Conservation (phyloP, 2,329 filamentous ascomycete species). For the Colletotrichum destructivum region DNA sequence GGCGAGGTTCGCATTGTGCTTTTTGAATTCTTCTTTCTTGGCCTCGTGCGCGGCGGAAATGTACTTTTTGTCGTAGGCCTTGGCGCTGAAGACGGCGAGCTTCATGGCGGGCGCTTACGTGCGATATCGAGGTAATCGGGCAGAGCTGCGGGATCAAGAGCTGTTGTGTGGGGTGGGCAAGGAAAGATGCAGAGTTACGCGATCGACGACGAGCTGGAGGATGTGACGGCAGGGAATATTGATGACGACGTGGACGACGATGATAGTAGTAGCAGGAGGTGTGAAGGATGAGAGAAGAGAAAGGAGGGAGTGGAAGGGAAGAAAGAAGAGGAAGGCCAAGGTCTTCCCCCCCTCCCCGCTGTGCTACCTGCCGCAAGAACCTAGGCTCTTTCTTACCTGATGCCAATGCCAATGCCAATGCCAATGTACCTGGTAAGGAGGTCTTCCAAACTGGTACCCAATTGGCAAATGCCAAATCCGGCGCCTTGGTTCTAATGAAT, state of each 20-base stretch:
- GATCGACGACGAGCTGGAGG: not conserved
- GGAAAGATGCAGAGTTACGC: no score
- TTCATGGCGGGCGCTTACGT: slow-evolving; percentile 59
- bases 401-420: not conserved
- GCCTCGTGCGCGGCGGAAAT: slow-evolving; percentile 57
- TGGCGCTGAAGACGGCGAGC: slow-evolving; percentile 75
- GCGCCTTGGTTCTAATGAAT: not conserved
- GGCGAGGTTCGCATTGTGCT: slow-evolving; percentile 51
- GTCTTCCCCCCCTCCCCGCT: slow-evolving; percentile 1
- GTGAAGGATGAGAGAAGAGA: not conserved
- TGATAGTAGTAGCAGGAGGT: not conserved
- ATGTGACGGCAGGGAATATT: not conserved
- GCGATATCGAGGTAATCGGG: not conserved
- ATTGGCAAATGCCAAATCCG: not conserved
- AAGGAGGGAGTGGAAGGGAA: not conserved
- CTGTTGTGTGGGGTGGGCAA: not conserved
- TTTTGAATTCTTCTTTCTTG: slow-evolving; percentile 27
- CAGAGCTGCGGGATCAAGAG: not conserved
- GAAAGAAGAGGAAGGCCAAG: slow-evolving; percentile 9
- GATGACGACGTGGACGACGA: not conserved
- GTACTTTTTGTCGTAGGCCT: slow-evolving; percentile 73
- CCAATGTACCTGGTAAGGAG: not conserved
- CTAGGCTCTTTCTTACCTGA: not conserved
- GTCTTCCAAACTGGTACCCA: not conserved
- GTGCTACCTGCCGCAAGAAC: not conserved